A percentile compares a stretch with the other conserved stretches of the same genome.
phyloP scores from a whole-genome alignment of 768 basidiomycete species.

The Suillus variegatus region DNA sequence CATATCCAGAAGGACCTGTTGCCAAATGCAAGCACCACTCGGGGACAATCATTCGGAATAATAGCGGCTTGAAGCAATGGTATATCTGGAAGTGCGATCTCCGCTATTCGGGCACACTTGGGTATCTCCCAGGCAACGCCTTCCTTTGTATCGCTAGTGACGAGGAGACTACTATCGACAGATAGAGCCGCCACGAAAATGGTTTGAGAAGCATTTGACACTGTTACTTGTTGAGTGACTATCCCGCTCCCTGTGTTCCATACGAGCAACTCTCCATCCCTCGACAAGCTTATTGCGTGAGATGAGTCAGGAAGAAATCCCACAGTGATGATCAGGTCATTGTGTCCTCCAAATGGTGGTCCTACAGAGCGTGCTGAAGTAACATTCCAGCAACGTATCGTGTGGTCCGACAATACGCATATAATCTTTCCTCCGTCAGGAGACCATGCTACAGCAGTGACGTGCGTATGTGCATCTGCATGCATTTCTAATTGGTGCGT shows the following conservation, averaged over 20 bases:
- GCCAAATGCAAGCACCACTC: conserved; percentile 3
- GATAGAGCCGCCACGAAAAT: not conserved
- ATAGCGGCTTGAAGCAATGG: conserved; percentile 5
- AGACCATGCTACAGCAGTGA: conserved; percentile 26
- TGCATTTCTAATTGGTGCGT: not conserved
- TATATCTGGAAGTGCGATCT: not conserved
- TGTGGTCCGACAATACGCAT: conserved; percentile 29
- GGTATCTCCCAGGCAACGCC: conserved; percentile 3
- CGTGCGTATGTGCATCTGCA: no score
- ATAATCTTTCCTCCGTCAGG: conserved; percentile 28
- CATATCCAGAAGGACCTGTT: conserved; percentile 3
- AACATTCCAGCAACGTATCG: conserved; percentile 29
- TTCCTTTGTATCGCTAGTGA: not conserved
- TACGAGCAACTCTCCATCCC: not conserved
- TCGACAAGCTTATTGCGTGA: conserved; percentile 1
- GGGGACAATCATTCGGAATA: not conserved
- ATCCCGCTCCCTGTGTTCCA: not conserved
- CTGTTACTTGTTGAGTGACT: not conserved
- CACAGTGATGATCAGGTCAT: not conserved
- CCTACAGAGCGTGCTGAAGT: conserved; percentile 18
- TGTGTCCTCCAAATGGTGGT: conserved; percentile 28
- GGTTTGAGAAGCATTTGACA: not conserved
- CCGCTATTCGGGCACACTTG: not conserved
- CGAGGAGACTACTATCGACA: not conserved
- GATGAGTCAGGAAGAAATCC: not conserved